Base-by-base conservation (phyloP, 345 rosid genomes). In the Gossypium ekmanianum region DNA sequence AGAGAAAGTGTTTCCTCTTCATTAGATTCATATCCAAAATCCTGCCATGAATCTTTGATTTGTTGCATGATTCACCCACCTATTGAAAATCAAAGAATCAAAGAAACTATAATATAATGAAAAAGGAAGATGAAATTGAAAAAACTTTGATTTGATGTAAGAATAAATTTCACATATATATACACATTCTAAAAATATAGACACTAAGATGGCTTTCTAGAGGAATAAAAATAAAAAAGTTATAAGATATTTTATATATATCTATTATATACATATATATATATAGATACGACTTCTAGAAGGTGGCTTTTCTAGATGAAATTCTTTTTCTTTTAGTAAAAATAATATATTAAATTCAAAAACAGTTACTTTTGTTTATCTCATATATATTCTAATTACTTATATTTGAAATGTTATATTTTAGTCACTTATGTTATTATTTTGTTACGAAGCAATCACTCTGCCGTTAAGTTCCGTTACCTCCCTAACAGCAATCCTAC, bases 1-100 rank as follows among this genome's bases (percentile, higher is more conserved):
- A 87, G 80, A 4, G 93, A 89, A 14, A 89, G 88, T 22, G 87
- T 79, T 51, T 89, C 90, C 61, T 81, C 75, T 64, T 81, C 75
- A 66, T 66, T 13, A 13, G 18, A 54, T 24, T 68, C 57, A 68
- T 68, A 55, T 13, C 18, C 56, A 24, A 47, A 68, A 7, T 24
- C 41, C 26, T 47, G 56, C 71, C 71, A 47, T 2, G 71, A 67
- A 47, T 14, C 43, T 48, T 7, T 24, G 57, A 3, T 68, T 14
- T 48, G 57, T 7, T 48, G 57, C 72, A 68, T 13, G 26, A 2
- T 24, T 24, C 26, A 56, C 55, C 59, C 20, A 68, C 43, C 72
- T 29, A 24, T 67, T 7, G 43, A 9, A 68, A 47, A 44, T 10
- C 11, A 43, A 48, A 2, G 17, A 22, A 13, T 1, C 2, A 24